Base-by-base conservation (phyloP, 163 green algal genomes). In the Picocystis sp. region DNA sequence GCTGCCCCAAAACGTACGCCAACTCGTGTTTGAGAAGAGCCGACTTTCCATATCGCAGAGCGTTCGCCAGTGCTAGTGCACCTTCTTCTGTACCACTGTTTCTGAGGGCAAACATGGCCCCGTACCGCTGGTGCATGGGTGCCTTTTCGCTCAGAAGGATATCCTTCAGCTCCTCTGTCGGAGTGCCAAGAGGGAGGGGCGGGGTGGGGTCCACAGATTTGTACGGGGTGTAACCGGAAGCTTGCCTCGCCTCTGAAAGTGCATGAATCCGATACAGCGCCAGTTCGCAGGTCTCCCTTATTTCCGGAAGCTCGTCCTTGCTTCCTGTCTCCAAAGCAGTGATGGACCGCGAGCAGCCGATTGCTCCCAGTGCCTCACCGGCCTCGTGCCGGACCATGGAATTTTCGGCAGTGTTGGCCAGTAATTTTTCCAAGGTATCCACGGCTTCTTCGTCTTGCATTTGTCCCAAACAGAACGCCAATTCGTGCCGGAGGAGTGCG, bases 11-110 rank as follows among this genome's bases (percentile, higher is more conserved):
- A 47, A 97, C 90, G 56, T 96, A 98, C 0, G 90, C 90, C 45
- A 94, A 79, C 74, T 98, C 90, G 61, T 98, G 90, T 69, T 93
- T 95, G 11, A 98, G 77, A 64, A 98, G 78, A n/a, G 90, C 90
- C 5, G 46, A 57, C 72, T 25, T 55, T 9, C 1, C 58, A 67
- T 13, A 43, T 33, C 19, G 29, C 45, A 94, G 83, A 34, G 71
- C 64, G 11, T 75, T 63, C 0, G 61, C 74, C 23, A 98, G 74
- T 10, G 75, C 82, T 3, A 45, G 46, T 15, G 92, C 78, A 22
- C 79, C 80, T 14, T 81, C 78, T n/a, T 47, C 10, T 2, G 77
- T 79, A 13, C 87, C 86, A 22, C 71, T 67, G 65, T 98, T 94
- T 21, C 90, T 79, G 60, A 98, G 77, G 9, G 79, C 89, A 78